Base-by-base conservation (phyloP, 345 rosid species). In the Lepidium africanum region DNA sequence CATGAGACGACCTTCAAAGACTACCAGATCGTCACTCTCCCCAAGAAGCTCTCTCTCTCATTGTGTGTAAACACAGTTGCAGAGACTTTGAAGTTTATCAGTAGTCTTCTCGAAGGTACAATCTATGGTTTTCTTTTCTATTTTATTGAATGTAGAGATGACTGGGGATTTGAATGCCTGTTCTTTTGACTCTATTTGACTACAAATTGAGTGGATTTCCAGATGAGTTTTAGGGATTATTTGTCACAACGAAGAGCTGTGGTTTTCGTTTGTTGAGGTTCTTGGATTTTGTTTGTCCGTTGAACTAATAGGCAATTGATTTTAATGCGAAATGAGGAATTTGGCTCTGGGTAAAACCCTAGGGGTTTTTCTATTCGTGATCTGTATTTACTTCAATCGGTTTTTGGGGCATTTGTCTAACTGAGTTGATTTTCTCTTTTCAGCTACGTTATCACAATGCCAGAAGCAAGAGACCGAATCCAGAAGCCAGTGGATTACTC, bases 391-490 rank as follows among this genome's bases (percentile, higher is more conserved):
- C n/a, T 25, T 17, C 27, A 23, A 53, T 23, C n/a, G 37, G 30
- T 7, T 25, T 19, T 47, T 46, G 11, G 15, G 11, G 3, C 16
- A 8, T 23, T 50, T 45, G 32, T 25, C 14, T 61, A 50, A 61
- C 63, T 6, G 51, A n/a, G 30, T 48, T 1, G 51, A 1, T 11
- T 56, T 30, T 65, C 6, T 39, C 46, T 2, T 45, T 65, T 35
- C 73, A 57, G 78, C 46, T 4, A 56, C 8, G 41, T 6, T 27
- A 46, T 54, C 21, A 37, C 3, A 62, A 87, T 89, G 96, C 68
- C 83, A 30, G 89, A 87, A 71, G 65, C 95, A 10, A 85, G 99
- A 70, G 95, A 91, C 52, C 78, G 99, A 56, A 42, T 87, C 25
- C 48, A 58, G 15, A 79, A 87, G 67, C 73, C 86, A 0, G 79